phyloP scores from a whole-genome alignment of 352 stramenopile genomes.

The Phytopythium aichiense region DNA sequence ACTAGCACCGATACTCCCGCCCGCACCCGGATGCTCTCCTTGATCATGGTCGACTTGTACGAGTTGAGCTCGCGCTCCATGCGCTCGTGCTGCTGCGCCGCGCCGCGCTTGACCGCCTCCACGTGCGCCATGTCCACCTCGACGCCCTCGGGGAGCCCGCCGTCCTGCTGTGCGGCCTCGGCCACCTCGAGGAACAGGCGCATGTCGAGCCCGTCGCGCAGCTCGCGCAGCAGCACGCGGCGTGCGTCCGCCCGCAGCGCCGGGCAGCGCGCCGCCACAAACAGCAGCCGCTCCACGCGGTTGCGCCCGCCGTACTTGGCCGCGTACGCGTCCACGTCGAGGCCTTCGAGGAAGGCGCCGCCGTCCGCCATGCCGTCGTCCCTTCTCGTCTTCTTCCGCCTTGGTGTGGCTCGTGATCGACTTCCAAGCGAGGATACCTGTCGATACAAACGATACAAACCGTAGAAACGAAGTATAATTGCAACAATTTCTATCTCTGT shows the following conservation, averaged over 20 bases:
- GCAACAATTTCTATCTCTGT: background rate
- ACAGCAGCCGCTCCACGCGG: slow-evolving; percentile 69
- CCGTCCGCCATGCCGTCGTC: slow-evolving; percentile 5
- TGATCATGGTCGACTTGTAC: slow-evolving; percentile 91
- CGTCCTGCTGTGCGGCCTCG: slow-evolving; percentile 26
- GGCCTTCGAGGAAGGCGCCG: slow-evolving; percentile 34
- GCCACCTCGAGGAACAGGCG: slow-evolving; percentile 60
- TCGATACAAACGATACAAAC: background rate
- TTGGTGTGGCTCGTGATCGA: no score
- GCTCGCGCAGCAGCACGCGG: slow-evolving; percentile 49
- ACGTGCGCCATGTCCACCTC: slow-evolving; percentile 44
- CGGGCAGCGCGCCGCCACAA: slow-evolving; percentile 47
- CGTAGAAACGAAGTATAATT: background rate
- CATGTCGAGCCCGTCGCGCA: slow-evolving; percentile 67
- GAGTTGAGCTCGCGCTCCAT: slow-evolving; percentile 88
- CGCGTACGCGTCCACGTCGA: slow-evolving; percentile 80
- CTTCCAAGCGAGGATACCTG: no score
- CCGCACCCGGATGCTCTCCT: slow-evolving; percentile 85
- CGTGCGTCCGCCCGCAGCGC: slow-evolving; percentile 46
- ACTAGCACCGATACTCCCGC: background rate
- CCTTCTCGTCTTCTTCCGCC: slow-evolving; percentile 9
- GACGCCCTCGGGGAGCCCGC: slow-evolving; percentile 25
- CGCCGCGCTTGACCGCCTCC: slow-evolving; percentile 61
- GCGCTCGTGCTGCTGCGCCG: slow-evolving; percentile 67
- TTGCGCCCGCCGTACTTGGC: slow-evolving; percentile 83